Evolutionary conservation across 2,329 filamentous ascomycete species (phyloP), one percentile per base, ranked within the genome.

Genomic region (Colletotrichum australisinense): DNA sequence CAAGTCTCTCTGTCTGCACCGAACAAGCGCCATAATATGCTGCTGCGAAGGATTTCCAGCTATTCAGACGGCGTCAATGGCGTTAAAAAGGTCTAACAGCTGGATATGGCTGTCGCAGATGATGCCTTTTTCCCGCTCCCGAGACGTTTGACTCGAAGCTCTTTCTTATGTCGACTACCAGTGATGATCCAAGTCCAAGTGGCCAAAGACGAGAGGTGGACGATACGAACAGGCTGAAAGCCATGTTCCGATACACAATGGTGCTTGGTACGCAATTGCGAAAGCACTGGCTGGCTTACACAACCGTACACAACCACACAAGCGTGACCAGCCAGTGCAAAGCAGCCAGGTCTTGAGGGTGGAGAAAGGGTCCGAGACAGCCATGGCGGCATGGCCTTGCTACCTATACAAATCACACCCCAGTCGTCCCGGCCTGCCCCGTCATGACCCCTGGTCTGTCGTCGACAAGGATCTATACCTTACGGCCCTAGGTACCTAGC

Each of bases 331-430:
- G 42, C 42, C 42, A n/a, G 42, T 49, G 19, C 19, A 49, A 22
- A 49, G 42, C 42, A 49, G 42, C 42, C 19, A 49, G 42, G 42
- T 22, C 42, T 72, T 38, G 60, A 30, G n/a, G 55, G 67, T 73
- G 70, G 70, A 46, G 67, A 73, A 73, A 73, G 67, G 70, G 70
- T 73, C 70, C 70, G 67, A 73, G 67, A 73, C 70, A 70, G 55
- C 22, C 67, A 49, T 49, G 42, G 42, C 19, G 38, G 38, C 70
- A 64, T 70, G 70, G 67, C 70, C 46, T 70, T 58, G 60, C 62
- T 65, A 19, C 38, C 14, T 42, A 42, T 42, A 42, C 38, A 42
- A 67, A 72, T 22, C 30, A 42, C 62, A 38, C 49, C 67, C 72
- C 53, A 53, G 72, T 35, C 53, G 30, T 67, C 68, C 68, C 72